Percentiles rank a stretch among this genome's conserved stretches.
phyloP scores from a whole-genome alignment of 139 green algal species.

The Penium margaritaceum region DNA sequence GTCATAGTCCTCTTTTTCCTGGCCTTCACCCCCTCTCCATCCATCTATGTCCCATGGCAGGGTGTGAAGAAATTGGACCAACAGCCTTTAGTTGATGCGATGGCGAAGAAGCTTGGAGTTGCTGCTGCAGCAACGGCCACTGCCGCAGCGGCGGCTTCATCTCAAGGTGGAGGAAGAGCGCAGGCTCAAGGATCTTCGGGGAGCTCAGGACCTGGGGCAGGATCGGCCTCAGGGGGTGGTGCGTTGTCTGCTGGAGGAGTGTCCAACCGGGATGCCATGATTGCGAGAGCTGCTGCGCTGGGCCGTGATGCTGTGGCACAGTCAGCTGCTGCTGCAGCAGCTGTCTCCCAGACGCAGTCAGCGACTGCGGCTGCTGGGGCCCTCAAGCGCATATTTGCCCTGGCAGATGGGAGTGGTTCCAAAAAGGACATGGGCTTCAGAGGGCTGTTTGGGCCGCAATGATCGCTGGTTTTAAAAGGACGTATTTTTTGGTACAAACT shows the following conservation, averaged over 20 bases:
- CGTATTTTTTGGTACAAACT: too few relatives aligned
- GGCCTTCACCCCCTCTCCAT: neutral
- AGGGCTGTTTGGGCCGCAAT: too few relatives aligned
- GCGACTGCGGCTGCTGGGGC: too few relatives aligned
- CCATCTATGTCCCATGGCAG: slow-evolving; percentile 13
- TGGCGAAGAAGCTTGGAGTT: neutral
- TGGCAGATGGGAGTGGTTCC: slow-evolving; percentile 23
- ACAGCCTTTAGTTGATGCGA: slow-evolving; percentile 27
- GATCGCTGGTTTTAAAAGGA: too few relatives aligned
- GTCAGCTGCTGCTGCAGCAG: slow-evolving; percentile 35
- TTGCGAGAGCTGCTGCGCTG: slow-evolving; percentile 27
- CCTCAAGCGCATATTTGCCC: slow-evolving; percentile 41
- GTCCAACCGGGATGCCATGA: slow-evolving; percentile 31
- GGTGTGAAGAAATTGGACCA: slow-evolving; percentile 42
- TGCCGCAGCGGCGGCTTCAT: neutral
- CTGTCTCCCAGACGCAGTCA: slow-evolving; percentile 20
- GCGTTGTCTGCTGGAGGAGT: neutral
- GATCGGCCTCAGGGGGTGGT: neutral
- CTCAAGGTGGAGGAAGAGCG: too few relatives aligned
- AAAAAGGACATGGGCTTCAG: slow-evolving; percentile 38
- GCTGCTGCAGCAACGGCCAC: slow-evolving; percentile 3
- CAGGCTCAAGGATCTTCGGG: too few relatives aligned
- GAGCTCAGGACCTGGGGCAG: too few relatives aligned
- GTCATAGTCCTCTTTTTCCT: neutral
- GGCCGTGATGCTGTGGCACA: slow-evolving; percentile 32